These are phyloP conservation scores for Musa troglodytarum DNA, from an alignment of 176 grass and related monocot species.

Conservation along the genomic window DNA sequence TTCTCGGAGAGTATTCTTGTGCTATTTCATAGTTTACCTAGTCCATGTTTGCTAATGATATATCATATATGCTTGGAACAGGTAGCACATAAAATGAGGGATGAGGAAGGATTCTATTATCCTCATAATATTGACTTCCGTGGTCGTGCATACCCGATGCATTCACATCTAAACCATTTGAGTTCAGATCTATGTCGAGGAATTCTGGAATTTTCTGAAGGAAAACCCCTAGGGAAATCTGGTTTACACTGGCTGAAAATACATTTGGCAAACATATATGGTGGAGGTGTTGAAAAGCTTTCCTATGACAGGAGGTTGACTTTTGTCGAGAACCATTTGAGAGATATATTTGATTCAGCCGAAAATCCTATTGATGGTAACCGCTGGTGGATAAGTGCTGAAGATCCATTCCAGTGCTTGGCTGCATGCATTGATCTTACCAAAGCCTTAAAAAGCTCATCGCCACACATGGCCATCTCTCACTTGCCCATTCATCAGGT, in stretches of 20 bases:
- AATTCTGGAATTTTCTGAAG: slow-evolving; percentile 83
- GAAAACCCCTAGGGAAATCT: slow-evolving; percentile 66
- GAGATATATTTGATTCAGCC: slow-evolving; percentile 85
- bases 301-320: slow-evolving; percentile 56
- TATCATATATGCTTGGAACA: slow-evolving; percentile 29
- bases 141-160: slow-evolving; percentile 90
- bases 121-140: slow-evolving; percentile 91
- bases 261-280: slow-evolving; percentile 95
- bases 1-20: not conserved
- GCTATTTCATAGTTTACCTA: not conserved
- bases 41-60: not conserved
- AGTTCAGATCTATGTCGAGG: slow-evolving; percentile 87
- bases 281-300: slow-evolving; percentile 75
- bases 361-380: slow-evolving; percentile 63
- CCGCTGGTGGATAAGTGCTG: slow-evolving; percentile 78
- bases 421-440: slow-evolving; percentile 81
- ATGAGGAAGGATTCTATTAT: slow-evolving; percentile 92
- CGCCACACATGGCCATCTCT: slow-evolving; percentile 47
- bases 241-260: slow-evolving; percentile 88
- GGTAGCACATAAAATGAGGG: slow-evolving; percentile 88
- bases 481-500: slow-evolving; percentile 97
- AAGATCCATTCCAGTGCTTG: slow-evolving; percentile 96
- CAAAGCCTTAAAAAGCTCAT: slow-evolving; percentile 61
- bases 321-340: slow-evolving; percentile 70
- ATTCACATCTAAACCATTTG: slow-evolving; percentile 90